Base-by-base conservation (phyloP, 2,329 filamentous ascomycete species). In the Pyrenophora seminiperda region DNA sequence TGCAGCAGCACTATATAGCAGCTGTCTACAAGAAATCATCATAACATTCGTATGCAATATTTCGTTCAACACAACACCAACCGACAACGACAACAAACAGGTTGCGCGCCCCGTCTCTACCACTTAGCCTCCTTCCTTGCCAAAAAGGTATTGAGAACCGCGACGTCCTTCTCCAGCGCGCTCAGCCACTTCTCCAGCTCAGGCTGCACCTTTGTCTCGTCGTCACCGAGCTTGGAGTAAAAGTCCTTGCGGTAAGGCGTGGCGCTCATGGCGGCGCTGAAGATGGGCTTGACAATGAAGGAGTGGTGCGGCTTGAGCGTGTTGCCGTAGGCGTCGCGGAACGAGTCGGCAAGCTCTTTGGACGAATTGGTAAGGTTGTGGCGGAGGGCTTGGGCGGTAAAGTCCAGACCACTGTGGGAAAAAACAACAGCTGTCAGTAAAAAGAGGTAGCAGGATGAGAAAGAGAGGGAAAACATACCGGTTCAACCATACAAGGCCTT, bases 201-300 rank as follows among this genome's bases (percentile, higher is more conserved):
- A 47, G 75, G 70, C 41, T 80, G 65, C 40, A 94, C 87, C 74
- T 87, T 83, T 10, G 67, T 68, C 31, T 82, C 75, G 68, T 90
- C 83, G 15, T 79, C 78, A 30, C 89, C 91, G 34, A 99, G 81
- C 83, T 97, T 96, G 59, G 76, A 76, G 73, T 97, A 97, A 73
- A 99, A 97, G 75, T 93, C 90, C 73, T 90, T 90, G 63, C 93
- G 85, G 81, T 97, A 96, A 1, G 94, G 94, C 62, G 89, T 93
- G 14, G 91, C 92, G 63, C 84, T 84, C 91, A 99, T 96, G 73
- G 93, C 93, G 55, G 91, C 88, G 65, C 83, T 89, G 83, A 97
- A 97, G 71, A 97, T 82, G 54, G 91, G 91, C 82, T 96, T 96
- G 66, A 97, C 79, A 56, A 97, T 66, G 76, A 96, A 91, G 70